Evolutionary conservation across 2,329 filamentous ascomycete genomes (phyloP), one percentile per base, ranked within the genome.

Genomic region (Paraconiothyrium sp.): DNA sequence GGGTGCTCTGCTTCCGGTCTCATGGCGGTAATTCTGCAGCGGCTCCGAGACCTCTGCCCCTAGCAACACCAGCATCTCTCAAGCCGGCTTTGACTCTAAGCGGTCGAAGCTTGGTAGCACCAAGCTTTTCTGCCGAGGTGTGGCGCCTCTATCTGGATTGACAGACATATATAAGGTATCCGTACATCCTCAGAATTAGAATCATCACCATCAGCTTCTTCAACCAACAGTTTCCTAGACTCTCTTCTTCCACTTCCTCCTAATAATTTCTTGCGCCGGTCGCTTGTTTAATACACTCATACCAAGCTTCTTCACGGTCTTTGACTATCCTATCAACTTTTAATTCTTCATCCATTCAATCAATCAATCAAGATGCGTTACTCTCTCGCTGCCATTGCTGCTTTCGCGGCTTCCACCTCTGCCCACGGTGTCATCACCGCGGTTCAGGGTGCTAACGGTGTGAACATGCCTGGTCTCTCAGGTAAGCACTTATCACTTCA

Each of bases 401-500:
- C 84, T 70, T 73, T 83, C 57, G 76, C 77, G 60, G 78, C 81
- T 67, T 77, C 82, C 66, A 82, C 83, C 68, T 83, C 84, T 51
- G 86, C 84, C 57, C 87, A 90, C 78, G 87, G 87, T 75, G 80
- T 89, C 58, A 79, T 89, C 69, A 83, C 84, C 68, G 76, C 82
- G 46, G 80, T 89, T 64, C 75, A 83, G 67, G 88, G 88, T 58
- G 85, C 86, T 67, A 90, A 90, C 70, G 84, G 84, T 64, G 87
- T 89, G 47, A 82, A 74, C 65, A 89, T 90, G 87, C 86, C 87
- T 37, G 87, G 85, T 74, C 84, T 89, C 51, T 84, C 84, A 16
- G 80, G 81, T 83, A 76, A 65, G 74, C 50, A 46, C 27, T 39
- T 57, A 41, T 24, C 13, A n/a, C 11, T 13, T n/a, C n/a, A 20